Base-by-base conservation (phyloP, 768 basidiomycete species). In the Kwoniella sp. region DNA sequence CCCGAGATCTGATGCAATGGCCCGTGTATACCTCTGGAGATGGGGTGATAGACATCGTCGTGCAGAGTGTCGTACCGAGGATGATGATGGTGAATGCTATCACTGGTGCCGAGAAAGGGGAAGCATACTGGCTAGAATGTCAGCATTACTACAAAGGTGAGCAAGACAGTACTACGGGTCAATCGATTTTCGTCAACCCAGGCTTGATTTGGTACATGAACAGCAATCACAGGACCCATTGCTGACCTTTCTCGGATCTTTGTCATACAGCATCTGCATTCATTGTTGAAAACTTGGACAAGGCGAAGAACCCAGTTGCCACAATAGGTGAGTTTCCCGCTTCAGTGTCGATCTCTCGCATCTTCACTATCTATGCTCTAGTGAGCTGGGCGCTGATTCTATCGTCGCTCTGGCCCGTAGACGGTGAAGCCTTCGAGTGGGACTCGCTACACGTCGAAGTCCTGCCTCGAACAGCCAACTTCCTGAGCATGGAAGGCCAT, bases 91-190 rank as follows among this genome's bases (percentile, higher is more conserved):
- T 67, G 1, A 66, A 65, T 27, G 67, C 71, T 15, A 77, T 79
- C 25, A 74, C 71, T 15, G 75, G 69, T 19, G 78, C 72, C 0
- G 73, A 77, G 37, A 71, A 74, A 29, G 78, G 78, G 1, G 73
- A 76, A 40, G 67, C 69, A 10, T 79, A 74, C 63, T 78, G 74
- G 67, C 51, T 78, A 61, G 69, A 73, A 29, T 74, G 69, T 55
- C 77, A 77, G 65, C 78, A 77, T 64, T 79, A 77, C 55, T 77
- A 76, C 60, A 77, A 77, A 64, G 73, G 75, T 72, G 46, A 46
- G 70, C 51, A 15, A 36, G 36, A 68, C 49, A 15, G 2, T n/a
- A n/a, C n/a, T n/a, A n/a, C n/a, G n/a, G n/a, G n/a, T n/a, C n/a
- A n/a, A n/a, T n/a, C n/a, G n/a, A n/a, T n/a, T n/a, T n/a, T n/a